Conservation (phyloP, 305 asterid genomes). For the Solanum hybrid region DNA sequence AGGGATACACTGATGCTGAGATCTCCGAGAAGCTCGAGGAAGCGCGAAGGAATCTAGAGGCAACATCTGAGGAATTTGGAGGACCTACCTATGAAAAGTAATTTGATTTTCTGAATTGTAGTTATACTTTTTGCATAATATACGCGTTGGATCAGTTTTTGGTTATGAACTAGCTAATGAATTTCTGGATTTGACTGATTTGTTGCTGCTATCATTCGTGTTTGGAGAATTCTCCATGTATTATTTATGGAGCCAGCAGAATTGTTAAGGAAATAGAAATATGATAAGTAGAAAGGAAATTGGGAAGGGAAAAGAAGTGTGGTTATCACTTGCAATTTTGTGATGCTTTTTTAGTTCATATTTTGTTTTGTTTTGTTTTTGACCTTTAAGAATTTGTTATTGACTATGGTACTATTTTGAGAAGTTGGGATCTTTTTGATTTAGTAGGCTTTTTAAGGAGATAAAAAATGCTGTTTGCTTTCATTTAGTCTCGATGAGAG, state of each 20-base stretch:
- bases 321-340: background rate
- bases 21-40: constrained; percentile 62
- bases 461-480: background rate
- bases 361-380: background rate
- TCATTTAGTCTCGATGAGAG: background rate
- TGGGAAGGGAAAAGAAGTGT: background rate
- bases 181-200: background rate
- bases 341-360: background rate
- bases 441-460: background rate
- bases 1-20: constrained; percentile 75
- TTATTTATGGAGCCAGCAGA: background rate
- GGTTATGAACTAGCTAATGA: background rate
- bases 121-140: background rate
- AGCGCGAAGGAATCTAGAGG: constrained; percentile 51
- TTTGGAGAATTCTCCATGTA: background rate
- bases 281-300: background rate
- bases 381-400: background rate
- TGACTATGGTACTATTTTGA: background rate
- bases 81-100: constrained; percentile 2
- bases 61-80: background rate
- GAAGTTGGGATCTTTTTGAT: background rate
- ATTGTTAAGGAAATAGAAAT: background rate
- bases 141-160: background rate
- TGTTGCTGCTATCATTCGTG: background rate
- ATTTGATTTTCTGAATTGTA: background rate